Base-by-base conservation (phyloP, 176 grass and related monocot species). In the Triticum urartu region DNA sequence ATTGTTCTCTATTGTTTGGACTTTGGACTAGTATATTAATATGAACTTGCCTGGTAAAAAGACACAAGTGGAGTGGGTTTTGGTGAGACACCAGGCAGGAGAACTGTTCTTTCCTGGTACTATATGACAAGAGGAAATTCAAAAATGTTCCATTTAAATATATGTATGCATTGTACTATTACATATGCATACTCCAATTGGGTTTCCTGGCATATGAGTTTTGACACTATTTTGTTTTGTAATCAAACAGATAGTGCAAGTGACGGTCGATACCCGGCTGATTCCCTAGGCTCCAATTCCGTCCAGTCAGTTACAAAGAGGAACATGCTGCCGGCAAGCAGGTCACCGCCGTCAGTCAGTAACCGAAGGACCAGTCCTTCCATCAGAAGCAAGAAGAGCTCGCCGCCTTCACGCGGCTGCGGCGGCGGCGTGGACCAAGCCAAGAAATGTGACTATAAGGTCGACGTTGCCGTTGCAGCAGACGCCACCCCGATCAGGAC, bases 181-280 rank as follows among this genome's bases (percentile, higher is more conserved):
- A 52, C 48, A 52, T 52, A 17, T 52, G 48, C 48, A 52, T 52
- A 52, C 14, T 52, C 48, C 14, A 52, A 52, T n/a, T 78, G 12
- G 58, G 45, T 45, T 75, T 43, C 32, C 25, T 72, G 68, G 4
- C 66, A 43, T 85, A 50, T 72, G 65, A 91, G 54, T 66, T 73
- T 83, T 90, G 52, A 91, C 72, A 81, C 48, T 83, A 12, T n/a
- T 76, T 15, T 40, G 86, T 86, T 88, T 77, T 22, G 35, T 25
- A 76, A 86, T 87, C 72, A 10, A 83, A 62, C 93, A 98, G 96
- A 90, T 11, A 92, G 68, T 74, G 67, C 68, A 86, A 95, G 79
- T 48, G 90, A 88, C 60, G 81, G 54, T 22, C 80, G 86, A 61
- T 91, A 86, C 75, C 77, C 86, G 0, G 15, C 81, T 35, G 89